Evolutionary conservation across 1,139 yeast species (phyloP), one percentile per base, ranked within the genome.

Genomic region (Blastobotrys illinoisensis): DNA sequence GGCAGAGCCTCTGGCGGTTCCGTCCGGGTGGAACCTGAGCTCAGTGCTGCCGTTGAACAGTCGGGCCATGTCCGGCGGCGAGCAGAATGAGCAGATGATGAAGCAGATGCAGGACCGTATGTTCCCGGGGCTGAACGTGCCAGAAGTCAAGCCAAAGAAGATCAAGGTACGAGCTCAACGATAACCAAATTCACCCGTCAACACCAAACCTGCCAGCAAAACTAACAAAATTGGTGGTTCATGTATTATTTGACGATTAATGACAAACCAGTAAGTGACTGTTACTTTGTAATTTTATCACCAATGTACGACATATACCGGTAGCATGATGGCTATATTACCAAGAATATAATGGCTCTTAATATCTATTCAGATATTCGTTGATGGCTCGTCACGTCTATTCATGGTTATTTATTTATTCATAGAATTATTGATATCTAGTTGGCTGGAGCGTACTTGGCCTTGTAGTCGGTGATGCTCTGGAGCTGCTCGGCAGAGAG

Each of bases 1-100:
- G 58, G 81, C 88, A 24, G 79, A 79, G 62, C 82, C 80, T 62
- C 75, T 90, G 56, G 96, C 96, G 18, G 75, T 73, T 58, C 97
- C 95, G 18, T 81, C 82, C 64, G 97, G 97, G 13, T 86, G 88
- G 77, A 81, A 79, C 63, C 86, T 91, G 87, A 89, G 88, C 70
- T 80, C 84, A 5, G 83, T 91, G 51, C 89, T 90, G 21, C 99
- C 99, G 14, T 77, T 89, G 32, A 89, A 86, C 65, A 86, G 95
- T 51, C 81, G 85, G 32, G 83, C 86, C 49, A 79, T 91, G 47
- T 79, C 88, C 74, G 91, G 88, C 47, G 93, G 88, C 64, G 97
- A 97, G 53, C 83, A 85, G 79, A 84, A 90, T 1, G 89, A 86
- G 61, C 82, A 85, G 58, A 64, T 70, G 64, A 78, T 77, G 70